A percentile compares a stretch with the other conserved stretches of the same genome.
phyloP scores from a whole-genome alignment of 345 rosid genomes.

The Salix brachista region DNA sequence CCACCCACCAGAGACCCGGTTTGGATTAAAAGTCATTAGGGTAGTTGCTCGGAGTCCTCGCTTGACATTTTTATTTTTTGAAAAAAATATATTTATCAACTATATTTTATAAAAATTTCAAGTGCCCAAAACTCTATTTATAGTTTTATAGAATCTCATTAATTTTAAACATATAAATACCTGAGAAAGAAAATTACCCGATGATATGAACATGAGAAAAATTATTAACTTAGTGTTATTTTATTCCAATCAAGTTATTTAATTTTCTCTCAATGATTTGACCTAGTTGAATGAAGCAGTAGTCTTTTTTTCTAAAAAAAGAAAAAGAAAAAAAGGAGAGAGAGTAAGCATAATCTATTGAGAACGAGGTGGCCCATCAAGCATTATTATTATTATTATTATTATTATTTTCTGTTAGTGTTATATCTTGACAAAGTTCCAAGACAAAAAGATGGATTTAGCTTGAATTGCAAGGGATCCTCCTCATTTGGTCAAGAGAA shows the following conservation, averaged over 20 bases:
- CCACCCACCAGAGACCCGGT: neutral
- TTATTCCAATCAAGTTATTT: too few relatives aligned
- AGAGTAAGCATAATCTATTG: neutral
- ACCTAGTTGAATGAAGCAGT: neutral
- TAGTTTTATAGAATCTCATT: too few relatives aligned
- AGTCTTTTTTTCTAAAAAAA: neutral
- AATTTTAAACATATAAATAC: too few relatives aligned
- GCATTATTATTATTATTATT: neutral
- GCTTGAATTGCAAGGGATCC: slow-evolving; percentile 46
- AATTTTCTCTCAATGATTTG: too few relatives aligned
- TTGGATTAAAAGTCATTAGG: too few relatives aligned
- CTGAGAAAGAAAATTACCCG: too few relatives aligned
- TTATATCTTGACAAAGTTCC: neutral
- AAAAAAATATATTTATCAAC: too few relatives aligned
- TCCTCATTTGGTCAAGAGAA: slow-evolving; percentile 12
- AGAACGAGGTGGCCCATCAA: neutral
- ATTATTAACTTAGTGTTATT: neutral
- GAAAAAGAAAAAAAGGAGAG: neutral
- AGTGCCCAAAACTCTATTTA: too few relatives aligned
- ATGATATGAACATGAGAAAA: too few relatives aligned
- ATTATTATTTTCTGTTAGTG: neutral
- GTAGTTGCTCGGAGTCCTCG: too few relatives aligned
- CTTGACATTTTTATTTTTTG: too few relatives aligned
- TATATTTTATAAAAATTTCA: too few relatives aligned
- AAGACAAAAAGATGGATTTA: slow-evolving; percentile 12